These are phyloP conservation scores for Solanum okadae DNA, from an alignment of 257 asterid species.

Conservation along the genomic window DNA sequence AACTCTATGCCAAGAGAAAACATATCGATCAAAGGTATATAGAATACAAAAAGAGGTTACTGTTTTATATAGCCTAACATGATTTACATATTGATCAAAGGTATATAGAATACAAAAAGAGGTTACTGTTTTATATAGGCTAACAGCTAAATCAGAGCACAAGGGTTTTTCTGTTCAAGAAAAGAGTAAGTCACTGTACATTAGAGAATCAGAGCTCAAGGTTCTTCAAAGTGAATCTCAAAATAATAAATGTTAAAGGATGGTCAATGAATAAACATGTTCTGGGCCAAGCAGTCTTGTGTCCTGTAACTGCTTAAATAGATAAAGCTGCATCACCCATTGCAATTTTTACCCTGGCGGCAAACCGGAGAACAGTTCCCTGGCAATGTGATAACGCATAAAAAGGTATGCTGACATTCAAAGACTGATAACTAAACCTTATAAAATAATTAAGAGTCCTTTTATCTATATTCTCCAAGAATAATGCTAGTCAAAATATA, in stretches of 20 bases:
- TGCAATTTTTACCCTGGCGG: not conserved
- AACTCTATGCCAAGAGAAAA: not conserved
- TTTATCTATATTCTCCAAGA: not conserved
- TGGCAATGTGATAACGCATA: not conserved
- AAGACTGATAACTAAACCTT: not conserved
- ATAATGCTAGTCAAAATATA: not conserved
- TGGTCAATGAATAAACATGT: not conserved
- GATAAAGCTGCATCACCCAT: not conserved
- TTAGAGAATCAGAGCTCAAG: not conserved
- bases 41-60: not conserved
- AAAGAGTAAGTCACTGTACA: not conserved
- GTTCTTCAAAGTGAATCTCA: not conserved
- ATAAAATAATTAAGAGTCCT: not conserved
- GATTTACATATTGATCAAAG: not conserved
- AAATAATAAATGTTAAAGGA: not conserved
- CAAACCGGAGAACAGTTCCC: not conserved
- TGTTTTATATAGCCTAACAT: not conserved
- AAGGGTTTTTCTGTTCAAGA: not conserved
- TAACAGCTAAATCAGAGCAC: not conserved
- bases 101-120: not conserved
- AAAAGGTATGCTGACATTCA: not conserved
- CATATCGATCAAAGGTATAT: not conserved
- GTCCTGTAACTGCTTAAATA: not conserved
- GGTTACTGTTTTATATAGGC: not conserved
- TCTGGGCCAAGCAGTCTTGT: not conserved